Evolutionary conservation across 495 filamentous ascomycete species (phyloP).

Genomic region (Aspergillus nidulans): DNA sequence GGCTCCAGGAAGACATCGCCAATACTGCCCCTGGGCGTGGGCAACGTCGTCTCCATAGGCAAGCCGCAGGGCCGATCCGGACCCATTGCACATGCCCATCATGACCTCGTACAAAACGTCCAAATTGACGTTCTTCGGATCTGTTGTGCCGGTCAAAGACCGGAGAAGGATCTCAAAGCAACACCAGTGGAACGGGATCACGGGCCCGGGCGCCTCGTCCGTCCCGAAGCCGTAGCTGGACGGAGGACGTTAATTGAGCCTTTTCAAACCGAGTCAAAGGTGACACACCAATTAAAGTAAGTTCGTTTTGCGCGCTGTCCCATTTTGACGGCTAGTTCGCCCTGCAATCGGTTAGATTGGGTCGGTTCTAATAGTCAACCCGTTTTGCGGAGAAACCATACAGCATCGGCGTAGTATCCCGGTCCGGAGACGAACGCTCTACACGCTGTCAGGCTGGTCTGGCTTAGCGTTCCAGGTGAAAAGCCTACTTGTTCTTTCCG

Average conservation of each 20-base stretch:
- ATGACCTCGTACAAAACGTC: constrained; percentile 17
- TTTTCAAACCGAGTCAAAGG: neutral
- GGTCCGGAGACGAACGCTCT: constrained; percentile 19
- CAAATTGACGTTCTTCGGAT: constrained; percentile 15
- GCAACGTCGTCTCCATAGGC: constrained; percentile 16
- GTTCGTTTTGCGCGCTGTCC: constrained; percentile 3
- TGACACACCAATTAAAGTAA: constrained; percentile 17
- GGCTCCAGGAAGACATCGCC: constrained; percentile 20
- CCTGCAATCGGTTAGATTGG: neutral
- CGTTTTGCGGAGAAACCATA: neutral
- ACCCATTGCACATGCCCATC: constrained; percentile 13
- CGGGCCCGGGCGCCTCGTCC: constrained; percentile 17
- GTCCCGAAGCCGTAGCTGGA: constrained; percentile 18
- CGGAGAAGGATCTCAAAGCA: constrained; percentile 21
- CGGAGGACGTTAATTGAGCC: neutral
- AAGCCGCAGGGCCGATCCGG: constrained; percentile 11
- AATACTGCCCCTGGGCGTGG: constrained; percentile 19
- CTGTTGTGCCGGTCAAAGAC: constrained; percentile 12
- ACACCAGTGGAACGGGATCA: constrained; percentile 22
- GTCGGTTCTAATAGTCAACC: too few relatives aligned
- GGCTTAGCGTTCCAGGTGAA: too few relatives aligned
- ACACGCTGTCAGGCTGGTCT: neutral
- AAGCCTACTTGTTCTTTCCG: constrained; percentile 9
- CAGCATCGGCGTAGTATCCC: constrained; percentile 22
- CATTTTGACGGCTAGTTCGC: constrained; percentile 18